Evolutionary conservation across 1,284 basidiomycete genomes (phyloP), one percentile per base, ranked within the genome.

Genomic region (Marasmius sp.): DNA sequence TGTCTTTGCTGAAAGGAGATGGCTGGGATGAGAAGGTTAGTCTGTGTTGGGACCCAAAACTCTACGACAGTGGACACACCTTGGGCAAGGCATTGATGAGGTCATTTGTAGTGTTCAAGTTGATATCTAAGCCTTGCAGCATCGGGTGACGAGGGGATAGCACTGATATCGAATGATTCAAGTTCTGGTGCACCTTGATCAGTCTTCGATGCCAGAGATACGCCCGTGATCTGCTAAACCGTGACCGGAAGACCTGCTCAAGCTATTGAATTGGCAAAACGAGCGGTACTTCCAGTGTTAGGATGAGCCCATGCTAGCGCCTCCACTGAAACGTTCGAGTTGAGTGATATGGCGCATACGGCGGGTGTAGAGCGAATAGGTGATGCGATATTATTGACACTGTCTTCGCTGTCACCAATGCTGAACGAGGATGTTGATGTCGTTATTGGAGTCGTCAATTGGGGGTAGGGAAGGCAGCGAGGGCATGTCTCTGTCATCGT

Each of bases 401-500:
- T 58, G 50, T 72, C 69, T 45, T 72, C 72, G 55, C 75, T 70
- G 41, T 74, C 70, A 43, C 71, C 68, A 38, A 76, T 72, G 50
- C 76, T 77, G n/a, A 74, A 36, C 51, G 39, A 47, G 57, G 43
- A 14, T 64, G 58, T 70, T 73, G 61, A 71, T 70, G 55, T 74
- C 70, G 53, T 75, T 73, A 5, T 66, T 77, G 20, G 87, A 88
- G 67, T 88, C 84, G 48, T 92, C 89, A 67, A 89, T 85, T 1
- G 68, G 77, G 12, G 89, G 88, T 7, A 92, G 73, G 7, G 89
- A 91, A 2, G 91, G 91, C 2, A 93, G 75, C 45, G 91, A 93
- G 7, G 91, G 88, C 79, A 92, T 88, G 64, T 92, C 90, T 65
- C 77, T 74, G 59, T 83, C 84, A 67, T 91, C 88, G 14, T 81